Percentiles rank a stretch among this genome's conserved stretches.
Conservation (phyloP, 768 basidiomycete genomes). For the Termitomyces sp. region DNA sequence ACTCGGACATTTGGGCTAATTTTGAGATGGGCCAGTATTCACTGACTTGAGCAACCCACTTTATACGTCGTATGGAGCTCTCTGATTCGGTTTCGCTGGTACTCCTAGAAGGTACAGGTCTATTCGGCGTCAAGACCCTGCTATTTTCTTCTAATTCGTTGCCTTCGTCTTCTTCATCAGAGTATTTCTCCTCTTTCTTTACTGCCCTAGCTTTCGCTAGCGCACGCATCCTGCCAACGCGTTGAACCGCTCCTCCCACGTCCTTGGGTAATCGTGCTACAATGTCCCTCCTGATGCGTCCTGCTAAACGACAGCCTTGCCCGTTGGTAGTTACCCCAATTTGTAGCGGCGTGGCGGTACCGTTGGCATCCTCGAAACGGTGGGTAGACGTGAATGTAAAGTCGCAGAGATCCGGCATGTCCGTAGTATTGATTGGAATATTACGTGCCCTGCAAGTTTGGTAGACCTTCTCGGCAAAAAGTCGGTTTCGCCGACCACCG, state of each 20-base stretch:
- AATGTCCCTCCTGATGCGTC: conserved; percentile 80
- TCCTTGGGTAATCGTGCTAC: conserved; percentile 70
- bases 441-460: conserved; percentile 51
- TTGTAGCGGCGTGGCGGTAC: conserved; percentile 54
- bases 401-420: conserved; percentile 83
- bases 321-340: conserved; percentile 91
- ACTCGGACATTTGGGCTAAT: conserved; percentile 64
- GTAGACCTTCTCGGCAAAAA: conserved; percentile 61
- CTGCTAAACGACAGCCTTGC: conserved; percentile 82
- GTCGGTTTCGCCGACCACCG: conserved; percentile 39
- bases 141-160: conserved; percentile 56
- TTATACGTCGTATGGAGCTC: conserved; percentile 65
- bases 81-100: conserved; percentile 41
- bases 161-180: conserved; percentile 25
- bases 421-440: conserved; percentile 84
- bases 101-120: conserved; percentile 58
- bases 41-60: conserved; percentile 94
- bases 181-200: conserved; percentile 9
- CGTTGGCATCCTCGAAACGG: conserved; percentile 61
- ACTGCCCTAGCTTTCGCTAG: conserved; percentile 36
- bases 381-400: conserved; percentile 87
- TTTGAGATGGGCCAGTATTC: conserved; percentile 91
- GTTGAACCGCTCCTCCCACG: conserved; percentile 71
- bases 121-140: conserved; percentile 58
- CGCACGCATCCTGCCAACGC: conserved; percentile 66